Percentiles rank a stretch among this genome's conserved stretches.
Evolutionary conservation across 192 early-diverging fungal species (phyloP).

Genomic region (Podila epicladia): DNA sequence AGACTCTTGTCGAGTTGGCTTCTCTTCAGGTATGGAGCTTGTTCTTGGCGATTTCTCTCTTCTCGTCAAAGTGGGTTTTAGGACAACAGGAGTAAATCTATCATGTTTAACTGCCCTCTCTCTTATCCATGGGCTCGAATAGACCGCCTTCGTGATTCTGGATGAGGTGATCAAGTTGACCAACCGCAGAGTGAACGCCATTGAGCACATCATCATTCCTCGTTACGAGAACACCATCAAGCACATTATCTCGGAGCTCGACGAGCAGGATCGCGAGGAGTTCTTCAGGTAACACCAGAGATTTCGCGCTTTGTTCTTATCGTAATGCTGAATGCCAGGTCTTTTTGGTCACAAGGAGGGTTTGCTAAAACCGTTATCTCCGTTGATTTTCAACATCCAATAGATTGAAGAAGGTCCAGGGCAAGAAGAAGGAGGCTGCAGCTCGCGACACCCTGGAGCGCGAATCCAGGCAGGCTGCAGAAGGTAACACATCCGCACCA

Average conservation of each 20-base stretch:
- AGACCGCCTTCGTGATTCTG: conserved; percentile 98
- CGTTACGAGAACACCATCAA: conserved; percentile 98
- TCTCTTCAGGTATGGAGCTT: conserved; percentile 83
- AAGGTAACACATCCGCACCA: conserved; percentile 8
- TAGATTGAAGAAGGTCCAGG: conserved; percentile 97
- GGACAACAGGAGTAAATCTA: too few species aligned
- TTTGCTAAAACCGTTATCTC: not conserved
- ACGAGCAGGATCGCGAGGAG: conserved; percentile 99
- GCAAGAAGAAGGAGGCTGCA: conserved; percentile 93
- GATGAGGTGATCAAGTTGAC: conserved; percentile 99
- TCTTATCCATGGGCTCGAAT: not conserved
- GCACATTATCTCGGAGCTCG: conserved; percentile 95
- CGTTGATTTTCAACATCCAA: not conserved
- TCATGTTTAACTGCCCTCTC: not conserved
- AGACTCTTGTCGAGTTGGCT: conserved; percentile 97
- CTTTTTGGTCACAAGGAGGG: too few species aligned
- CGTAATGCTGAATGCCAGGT: not conserved
- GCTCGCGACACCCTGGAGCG: conserved; percentile 65
- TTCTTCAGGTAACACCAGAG: conserved; percentile 79
- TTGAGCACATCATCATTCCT: conserved; percentile 99
- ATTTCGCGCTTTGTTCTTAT: not conserved
- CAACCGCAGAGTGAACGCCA: conserved; percentile 98
- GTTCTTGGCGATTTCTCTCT: not conserved
- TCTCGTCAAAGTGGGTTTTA: not conserved
- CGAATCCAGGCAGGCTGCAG: conserved; percentile 46